phyloP scores from a whole-genome alignment of 805 yeast species.

The Candida manassasensis region DNA sequence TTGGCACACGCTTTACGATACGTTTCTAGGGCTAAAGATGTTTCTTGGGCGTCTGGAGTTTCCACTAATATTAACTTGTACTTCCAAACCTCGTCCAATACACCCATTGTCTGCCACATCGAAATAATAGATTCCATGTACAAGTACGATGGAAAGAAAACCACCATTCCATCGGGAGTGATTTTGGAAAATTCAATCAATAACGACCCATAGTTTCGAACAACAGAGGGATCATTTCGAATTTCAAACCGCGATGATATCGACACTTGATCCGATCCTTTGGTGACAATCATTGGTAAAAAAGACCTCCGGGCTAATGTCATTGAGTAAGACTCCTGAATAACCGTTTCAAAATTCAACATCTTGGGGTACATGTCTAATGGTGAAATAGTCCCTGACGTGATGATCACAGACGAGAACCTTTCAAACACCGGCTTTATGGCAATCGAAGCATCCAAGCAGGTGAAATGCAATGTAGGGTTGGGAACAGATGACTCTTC shows the following conservation, averaged over 20 bases:
- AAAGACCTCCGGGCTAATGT: slow-evolving; percentile 88
- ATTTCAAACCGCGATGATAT: slow-evolving; percentile 95
- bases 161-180: slow-evolving; percentile 98
- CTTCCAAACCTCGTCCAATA: slow-evolving; percentile 97
- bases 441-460: slow-evolving; percentile 96
- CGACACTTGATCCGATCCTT: slow-evolving; percentile 97
- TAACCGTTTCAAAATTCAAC: slow-evolving; percentile 88
- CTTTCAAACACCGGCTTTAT: slow-evolving; percentile 95
- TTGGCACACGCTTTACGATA: slow-evolving; percentile 94
- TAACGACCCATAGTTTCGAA: slow-evolving; percentile 91
- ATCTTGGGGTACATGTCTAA: slow-evolving; percentile 97
- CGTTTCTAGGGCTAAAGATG: slow-evolving; percentile 91
- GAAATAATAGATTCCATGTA: slow-evolving; percentile 98
- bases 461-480: slow-evolving; percentile 88
- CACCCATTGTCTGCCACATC: slow-evolving; percentile 99
- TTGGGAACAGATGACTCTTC: slow-evolving; percentile 94
- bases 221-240: slow-evolving; percentile 96
- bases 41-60: slow-evolving; percentile 99
- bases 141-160: slow-evolving; percentile 92
- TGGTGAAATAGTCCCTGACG: slow-evolving; percentile 98
- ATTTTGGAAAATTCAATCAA: slow-evolving; percentile 89
- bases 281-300: slow-evolving; percentile 92
- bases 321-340: slow-evolving; percentile 95
- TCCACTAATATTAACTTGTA: slow-evolving; percentile 92
- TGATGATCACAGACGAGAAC: slow-evolving; percentile 86